Base-by-base conservation (phyloP, 345 rosid species). In the Xanthoceras sorbifolium region DNA sequence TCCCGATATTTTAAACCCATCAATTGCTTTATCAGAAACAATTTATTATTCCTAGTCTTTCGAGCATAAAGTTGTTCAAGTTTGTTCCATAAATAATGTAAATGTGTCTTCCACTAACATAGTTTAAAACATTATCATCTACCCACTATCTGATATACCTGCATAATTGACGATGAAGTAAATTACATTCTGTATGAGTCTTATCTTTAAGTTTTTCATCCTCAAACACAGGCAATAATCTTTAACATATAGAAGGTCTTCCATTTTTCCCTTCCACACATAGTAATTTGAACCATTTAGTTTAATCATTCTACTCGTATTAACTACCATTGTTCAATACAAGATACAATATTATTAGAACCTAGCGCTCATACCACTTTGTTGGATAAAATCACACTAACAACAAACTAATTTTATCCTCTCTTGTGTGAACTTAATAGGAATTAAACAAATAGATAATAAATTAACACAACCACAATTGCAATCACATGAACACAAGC, bases 111-210 rank as follows among this genome's bases (percentile, higher is more conserved):
- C 15, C 12, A 32, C n/a, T 44, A n/a, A 69, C n/a, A 44, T 69
- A 69, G 61, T 77, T 68, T 14, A 40, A 29, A 5, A 77, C 42
- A 42, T 69, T 69, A 60, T 77, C 48, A 59, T 69, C 52, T 11
- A 75, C 46, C 29, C 50, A 65, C 50, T 64, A 22, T 9, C 48
- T 62, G 15, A 73, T 62, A 18, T n/a, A 75, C 22, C 28, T 31
- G 48, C 63, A 74, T 6, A 63, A 44, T 2, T 74, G 17, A 8
- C 29, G 7, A 23, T 60, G 17, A 22, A 60, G 23, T 6, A 60
- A 6, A 60, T 0, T 60, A 0, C 31, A 60, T 22, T 60, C 29
- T 6, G 1, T 29, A 60, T 60, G 29, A 23, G 17, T 22, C 0
- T 60, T 60, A 60, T 22, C 5, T 22, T 6, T 0, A 1, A 14